Evolutionary conservation across 2,329 filamentous ascomycete genomes (phyloP).

Genomic region (Aspergillus costaricaensis): DNA sequence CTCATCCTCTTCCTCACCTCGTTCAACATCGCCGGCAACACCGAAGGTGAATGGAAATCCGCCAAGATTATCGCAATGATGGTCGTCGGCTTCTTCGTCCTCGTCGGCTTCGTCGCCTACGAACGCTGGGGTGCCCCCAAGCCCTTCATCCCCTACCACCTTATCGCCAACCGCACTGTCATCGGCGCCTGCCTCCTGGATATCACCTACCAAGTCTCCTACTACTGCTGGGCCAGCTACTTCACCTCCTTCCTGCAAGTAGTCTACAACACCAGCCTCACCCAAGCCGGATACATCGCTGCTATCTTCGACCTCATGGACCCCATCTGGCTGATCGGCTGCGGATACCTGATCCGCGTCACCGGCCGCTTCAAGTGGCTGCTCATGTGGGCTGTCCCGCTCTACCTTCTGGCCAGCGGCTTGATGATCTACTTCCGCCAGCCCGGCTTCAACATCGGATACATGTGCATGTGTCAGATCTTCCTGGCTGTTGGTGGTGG

Average conservation of each 20-base stretch:
- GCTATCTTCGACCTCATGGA: slow-evolving; percentile 54
- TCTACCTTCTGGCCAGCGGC: slow-evolving; percentile 52
- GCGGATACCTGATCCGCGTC: slow-evolving; percentile 52
- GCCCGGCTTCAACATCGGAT: slow-evolving; percentile 48
- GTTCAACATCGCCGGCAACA: slow-evolving; percentile 53
- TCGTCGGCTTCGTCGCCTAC: slow-evolving; percentile 56
- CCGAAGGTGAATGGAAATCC: slow-evolving; percentile 35
- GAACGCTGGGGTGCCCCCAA: slow-evolving; percentile 53
- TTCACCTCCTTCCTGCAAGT: slow-evolving; percentile 42
- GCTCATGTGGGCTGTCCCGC: slow-evolving; percentile 51
- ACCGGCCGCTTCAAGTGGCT: slow-evolving; percentile 55
- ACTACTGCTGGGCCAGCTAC: slow-evolving; percentile 33
- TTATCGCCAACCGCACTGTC: slow-evolving; percentile 46
- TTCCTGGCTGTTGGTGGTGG: slow-evolving; percentile 57
- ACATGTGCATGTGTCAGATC: slow-evolving; percentile 58
- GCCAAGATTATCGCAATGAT: slow-evolving; percentile 52
- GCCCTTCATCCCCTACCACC: slow-evolving; percentile 18
- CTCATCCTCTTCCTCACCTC: slow-evolving; percentile 49
- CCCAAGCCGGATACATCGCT: slow-evolving; percentile 45
- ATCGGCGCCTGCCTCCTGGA: slow-evolving; percentile 30
- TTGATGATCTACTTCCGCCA: slow-evolving; percentile 57
- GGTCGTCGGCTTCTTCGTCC: slow-evolving; percentile 55
- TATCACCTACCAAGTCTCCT: slow-evolving; percentile 23
- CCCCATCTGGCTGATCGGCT: slow-evolving; percentile 57
- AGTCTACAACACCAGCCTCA: slow-evolving; percentile 35